These are phyloP conservation scores for Candida gigantensis DNA, from an alignment of 1,139 yeast species.

Conservation along the genomic window DNA sequence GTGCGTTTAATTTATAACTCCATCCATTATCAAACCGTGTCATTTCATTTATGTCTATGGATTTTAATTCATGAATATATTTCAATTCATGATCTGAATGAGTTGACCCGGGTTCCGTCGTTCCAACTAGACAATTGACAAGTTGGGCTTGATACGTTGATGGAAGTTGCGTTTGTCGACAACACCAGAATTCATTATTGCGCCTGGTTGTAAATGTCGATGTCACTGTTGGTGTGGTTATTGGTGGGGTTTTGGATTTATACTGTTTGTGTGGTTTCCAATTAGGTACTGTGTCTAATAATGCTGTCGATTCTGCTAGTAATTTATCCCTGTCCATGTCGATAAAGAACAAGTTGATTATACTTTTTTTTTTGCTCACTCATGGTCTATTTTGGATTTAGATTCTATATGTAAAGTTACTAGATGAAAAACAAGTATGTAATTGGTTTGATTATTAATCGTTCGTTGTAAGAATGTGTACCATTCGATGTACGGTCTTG, in stretches of 20 bases:
- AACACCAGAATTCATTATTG: constrained; percentile 10
- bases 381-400: no score
- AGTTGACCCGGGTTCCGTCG: constrained; percentile 19
- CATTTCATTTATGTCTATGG: constrained; percentile 14
- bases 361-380: no score
- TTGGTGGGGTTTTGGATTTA: background rate
- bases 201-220: background rate
- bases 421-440: no score
- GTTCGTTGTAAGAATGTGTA: no score
- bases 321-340: constrained; percentile 1
- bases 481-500: no score
- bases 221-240: background rate
- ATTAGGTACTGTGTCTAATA: background rate
- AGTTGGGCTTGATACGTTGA: constrained; percentile 1
- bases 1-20: constrained; percentile 30
- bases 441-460: no score
- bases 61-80: constrained; percentile 34
- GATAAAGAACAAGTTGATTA: no score
- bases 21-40: constrained; percentile 13
- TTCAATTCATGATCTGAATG: constrained; percentile 38
- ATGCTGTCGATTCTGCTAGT: background rate
- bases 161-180: constrained; percentile 6
- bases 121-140: constrained; percentile 10
- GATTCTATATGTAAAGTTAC: no score
- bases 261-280: constrained; percentile 2